Conservation (phyloP, 75 land plant species). For the Sequoia sempervirens region DNA sequence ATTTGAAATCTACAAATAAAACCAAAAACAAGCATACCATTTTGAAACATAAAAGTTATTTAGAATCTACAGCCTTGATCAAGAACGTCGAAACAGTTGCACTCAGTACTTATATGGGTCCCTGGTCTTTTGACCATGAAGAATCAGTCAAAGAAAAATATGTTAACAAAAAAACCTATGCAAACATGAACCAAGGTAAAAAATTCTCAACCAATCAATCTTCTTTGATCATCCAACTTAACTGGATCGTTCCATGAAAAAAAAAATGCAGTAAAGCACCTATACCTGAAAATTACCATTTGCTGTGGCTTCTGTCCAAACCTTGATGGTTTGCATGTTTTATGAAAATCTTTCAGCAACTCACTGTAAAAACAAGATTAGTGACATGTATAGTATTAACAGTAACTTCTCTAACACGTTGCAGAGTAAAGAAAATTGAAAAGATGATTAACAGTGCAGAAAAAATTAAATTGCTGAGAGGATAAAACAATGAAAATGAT, state of each 20-base stretch:
- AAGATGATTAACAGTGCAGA: neutral
- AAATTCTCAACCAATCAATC: neutral
- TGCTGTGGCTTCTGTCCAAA: conserved; percentile 48
- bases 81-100: too few species aligned
- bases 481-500: neutral
- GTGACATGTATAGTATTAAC: neutral
- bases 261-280: neutral
- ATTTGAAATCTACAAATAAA: neutral
- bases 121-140: too few species aligned
- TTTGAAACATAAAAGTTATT: too few species aligned
- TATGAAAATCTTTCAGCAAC: conserved; percentile 61
- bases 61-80: too few species aligned
- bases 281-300: conserved; percentile 82
- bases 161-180: neutral
- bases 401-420: neutral
- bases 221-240: neutral
- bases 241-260: neutral
- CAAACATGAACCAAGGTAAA: neutral
- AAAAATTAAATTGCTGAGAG: neutral
- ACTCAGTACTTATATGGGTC: too few species aligned
- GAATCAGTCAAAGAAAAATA: too few species aligned
- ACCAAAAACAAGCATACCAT: too few species aligned
- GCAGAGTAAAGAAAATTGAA: neutral
- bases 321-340: conserved; percentile 18
- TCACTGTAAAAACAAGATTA: conserved; percentile 35